phyloP scores from a whole-genome alignment of 2,329 filamentous ascomycete genomes.

The Cadophora sp. region DNA sequence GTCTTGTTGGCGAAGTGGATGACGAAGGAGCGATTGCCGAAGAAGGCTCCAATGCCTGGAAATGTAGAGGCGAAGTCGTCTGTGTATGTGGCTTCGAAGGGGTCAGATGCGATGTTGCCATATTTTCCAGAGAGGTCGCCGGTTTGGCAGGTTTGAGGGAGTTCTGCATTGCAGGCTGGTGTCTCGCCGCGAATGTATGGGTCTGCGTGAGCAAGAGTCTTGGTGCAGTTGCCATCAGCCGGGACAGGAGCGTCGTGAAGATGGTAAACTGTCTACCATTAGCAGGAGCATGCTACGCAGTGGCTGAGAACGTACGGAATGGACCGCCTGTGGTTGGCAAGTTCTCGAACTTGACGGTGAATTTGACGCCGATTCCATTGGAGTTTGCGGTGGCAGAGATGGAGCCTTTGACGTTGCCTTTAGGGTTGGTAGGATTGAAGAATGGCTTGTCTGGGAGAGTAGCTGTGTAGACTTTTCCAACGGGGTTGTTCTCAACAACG shows the following conservation, averaged over 20 bases:
- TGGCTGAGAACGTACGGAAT: conserved; percentile 57
- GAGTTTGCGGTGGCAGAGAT: conserved; percentile 54
- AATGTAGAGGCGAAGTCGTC: conserved; percentile 65
- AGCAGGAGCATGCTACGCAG: conserved; percentile 15
- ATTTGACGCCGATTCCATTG: conserved; percentile 61
- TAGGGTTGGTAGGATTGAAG: conserved; percentile 54
- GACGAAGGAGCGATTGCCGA: conserved; percentile 70
- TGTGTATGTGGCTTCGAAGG: conserved; percentile 57
- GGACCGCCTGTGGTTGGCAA: conserved; percentile 63
- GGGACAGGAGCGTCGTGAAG: conserved; percentile 72
- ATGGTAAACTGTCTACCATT: conserved; percentile 65
- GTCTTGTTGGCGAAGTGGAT: conserved; percentile 70
- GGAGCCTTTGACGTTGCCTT: conserved; percentile 61
- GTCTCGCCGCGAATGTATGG: conserved; percentile 65
- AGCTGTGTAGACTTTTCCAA: conserved; percentile 60
- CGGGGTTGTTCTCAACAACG: conserved; percentile 61
- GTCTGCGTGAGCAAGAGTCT: conserved; percentile 72
- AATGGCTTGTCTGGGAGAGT: conserved; percentile 54
- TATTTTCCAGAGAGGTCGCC: conserved; percentile 81
- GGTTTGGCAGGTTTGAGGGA: conserved; percentile 72
- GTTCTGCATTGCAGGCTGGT: conserved; percentile 62
- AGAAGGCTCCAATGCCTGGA: conserved; percentile 59
- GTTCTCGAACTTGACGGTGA: conserved; percentile 62
- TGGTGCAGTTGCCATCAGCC: conserved; percentile 72
- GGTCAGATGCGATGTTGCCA: conserved; percentile 61